phyloP scores from a whole-genome alignment of 768 basidiomycete genomes.

The Tulasnella sp. region DNA sequence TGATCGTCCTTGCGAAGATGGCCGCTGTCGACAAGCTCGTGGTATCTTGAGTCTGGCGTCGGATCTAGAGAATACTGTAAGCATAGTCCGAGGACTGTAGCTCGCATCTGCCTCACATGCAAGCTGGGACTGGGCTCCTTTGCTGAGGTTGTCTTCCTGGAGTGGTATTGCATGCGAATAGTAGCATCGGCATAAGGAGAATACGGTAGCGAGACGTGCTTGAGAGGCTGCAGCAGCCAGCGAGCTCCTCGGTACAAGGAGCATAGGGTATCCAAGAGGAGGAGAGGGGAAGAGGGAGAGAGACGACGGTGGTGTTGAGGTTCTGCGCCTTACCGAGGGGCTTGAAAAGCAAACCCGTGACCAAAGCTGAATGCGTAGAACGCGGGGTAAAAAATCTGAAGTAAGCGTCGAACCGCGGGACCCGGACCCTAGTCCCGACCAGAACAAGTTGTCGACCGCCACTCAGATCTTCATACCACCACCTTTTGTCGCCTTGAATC shows the following conservation, averaged over 20 bases:
- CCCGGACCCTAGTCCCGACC: not conserved
- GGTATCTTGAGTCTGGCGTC: slow-evolving; percentile 26
- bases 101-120: not conserved
- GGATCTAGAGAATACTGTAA: not conserved
- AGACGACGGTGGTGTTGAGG: not conserved
- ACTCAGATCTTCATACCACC: not conserved
- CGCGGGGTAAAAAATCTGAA: not conserved
- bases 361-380: not conserved
- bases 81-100: not conserved
- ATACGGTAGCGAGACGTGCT: not conserved
- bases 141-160: not conserved
- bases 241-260: not conserved
- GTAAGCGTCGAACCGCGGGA: not conserved
- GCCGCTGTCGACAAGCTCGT: slow-evolving; percentile 43
- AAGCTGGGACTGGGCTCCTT: not conserved
- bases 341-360: not conserved
- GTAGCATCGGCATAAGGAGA: not conserved
- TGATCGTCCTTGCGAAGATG: slow-evolving; percentile 67
- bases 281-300: not conserved
- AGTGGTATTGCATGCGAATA: slow-evolving; percentile 1
- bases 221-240: not conserved
- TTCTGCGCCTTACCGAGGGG: not conserved
- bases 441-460: not conserved
- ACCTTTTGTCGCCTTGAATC: not conserved
- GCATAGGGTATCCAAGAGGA: slow-evolving; percentile 1